phyloP scores from a whole-genome alignment of 2,329 filamentous ascomycete genomes.

The Trichoderma cornu-damae region DNA sequence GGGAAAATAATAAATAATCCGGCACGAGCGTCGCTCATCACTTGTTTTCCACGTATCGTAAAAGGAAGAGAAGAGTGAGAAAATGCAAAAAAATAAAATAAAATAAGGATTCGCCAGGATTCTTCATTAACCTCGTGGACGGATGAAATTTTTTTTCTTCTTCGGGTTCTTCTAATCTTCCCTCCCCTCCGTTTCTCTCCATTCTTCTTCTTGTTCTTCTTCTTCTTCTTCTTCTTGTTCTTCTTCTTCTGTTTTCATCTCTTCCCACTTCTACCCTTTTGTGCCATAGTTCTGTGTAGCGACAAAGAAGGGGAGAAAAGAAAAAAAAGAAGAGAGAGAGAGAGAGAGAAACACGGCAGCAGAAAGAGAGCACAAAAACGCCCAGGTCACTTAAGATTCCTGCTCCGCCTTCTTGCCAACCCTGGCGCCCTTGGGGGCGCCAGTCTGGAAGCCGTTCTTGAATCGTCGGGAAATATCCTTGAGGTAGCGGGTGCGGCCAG shows the following conservation, averaged over 20 bases:
- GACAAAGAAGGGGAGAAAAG: constrained; percentile 17
- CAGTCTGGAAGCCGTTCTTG: constrained; percentile 96
- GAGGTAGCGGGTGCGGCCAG: constrained; percentile 92
- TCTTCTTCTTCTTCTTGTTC: no score
- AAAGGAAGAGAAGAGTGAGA: constrained; percentile 6
- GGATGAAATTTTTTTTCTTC: constrained; percentile 14
- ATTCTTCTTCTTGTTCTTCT: constrained; percentile 21
- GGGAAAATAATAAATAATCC: no score
- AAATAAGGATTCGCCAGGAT: constrained; percentile 14
- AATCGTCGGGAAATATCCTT: constrained; percentile 89
- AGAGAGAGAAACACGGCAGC: constrained; percentile 10
- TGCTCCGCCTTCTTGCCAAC: constrained; percentile 31
- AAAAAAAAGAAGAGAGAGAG: no score
- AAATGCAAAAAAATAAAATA: no score
- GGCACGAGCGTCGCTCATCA: constrained; percentile 11
- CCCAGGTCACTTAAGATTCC: constrained; percentile 30
- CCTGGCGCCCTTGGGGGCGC: constrained; percentile 77
- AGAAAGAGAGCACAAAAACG: constrained; percentile 11
- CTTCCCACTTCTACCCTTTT: constrained; percentile 19
- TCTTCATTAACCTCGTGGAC: constrained; percentile 16
- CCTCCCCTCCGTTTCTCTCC: constrained; percentile 11
- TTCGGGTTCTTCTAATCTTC: constrained; percentile 12
- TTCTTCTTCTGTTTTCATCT: constrained; percentile 18
- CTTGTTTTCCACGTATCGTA: background rate
- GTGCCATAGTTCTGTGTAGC: constrained; percentile 17